Evolutionary conservation across 1,139 yeast species (phyloP).

Genomic region (Kluyveromyces sp.): DNA sequence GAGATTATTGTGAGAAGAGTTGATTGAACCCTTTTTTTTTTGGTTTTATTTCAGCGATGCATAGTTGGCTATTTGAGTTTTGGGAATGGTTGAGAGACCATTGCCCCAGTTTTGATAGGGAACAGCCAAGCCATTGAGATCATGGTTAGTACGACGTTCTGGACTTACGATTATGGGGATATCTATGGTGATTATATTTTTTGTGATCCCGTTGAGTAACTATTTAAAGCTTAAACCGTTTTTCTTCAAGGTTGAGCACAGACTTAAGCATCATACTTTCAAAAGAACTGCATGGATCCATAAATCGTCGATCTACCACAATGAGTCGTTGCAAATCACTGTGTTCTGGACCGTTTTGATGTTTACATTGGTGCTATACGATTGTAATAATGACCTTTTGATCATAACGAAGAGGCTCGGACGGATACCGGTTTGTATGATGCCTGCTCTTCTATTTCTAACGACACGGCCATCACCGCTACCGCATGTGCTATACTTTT

Average conservation of each 20-base stretch:
- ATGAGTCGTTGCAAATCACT: constrained; percentile 18
- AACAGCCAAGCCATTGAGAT: neutral
- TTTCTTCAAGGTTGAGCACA: constrained; percentile 20
- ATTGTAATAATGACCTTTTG: constrained; percentile 18
- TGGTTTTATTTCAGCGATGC: neutral
- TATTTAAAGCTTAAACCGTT: constrained; percentile 15
- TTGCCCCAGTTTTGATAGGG: constrained; percentile 1
- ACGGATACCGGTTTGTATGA: constrained; percentile 54
- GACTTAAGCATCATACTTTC: constrained; percentile 18
- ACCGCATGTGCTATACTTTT: constrained; percentile 48
- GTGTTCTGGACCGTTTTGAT: constrained; percentile 19
- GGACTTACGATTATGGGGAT: constrained; percentile 1
- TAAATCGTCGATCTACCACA: constrained; percentile 20
- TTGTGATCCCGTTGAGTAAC: constrained; percentile 21
- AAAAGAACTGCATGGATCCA: constrained; percentile 17
- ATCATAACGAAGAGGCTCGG: constrained; percentile 32
- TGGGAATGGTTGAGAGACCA: neutral
- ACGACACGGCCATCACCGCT: constrained; percentile 56
- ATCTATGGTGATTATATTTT: constrained; percentile 11
- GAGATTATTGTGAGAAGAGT: too few species aligned
- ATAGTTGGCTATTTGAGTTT: constrained; percentile 1
- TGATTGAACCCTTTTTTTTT: neutral
- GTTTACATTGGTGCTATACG: constrained; percentile 11
- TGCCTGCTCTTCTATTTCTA: constrained; percentile 58
- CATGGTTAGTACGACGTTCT: constrained; percentile 11